Evolutionary conservation across 768 basidiomycete species (phyloP), one percentile per base, ranked within the genome.

Genomic region (Leccinum variicolor): DNA sequence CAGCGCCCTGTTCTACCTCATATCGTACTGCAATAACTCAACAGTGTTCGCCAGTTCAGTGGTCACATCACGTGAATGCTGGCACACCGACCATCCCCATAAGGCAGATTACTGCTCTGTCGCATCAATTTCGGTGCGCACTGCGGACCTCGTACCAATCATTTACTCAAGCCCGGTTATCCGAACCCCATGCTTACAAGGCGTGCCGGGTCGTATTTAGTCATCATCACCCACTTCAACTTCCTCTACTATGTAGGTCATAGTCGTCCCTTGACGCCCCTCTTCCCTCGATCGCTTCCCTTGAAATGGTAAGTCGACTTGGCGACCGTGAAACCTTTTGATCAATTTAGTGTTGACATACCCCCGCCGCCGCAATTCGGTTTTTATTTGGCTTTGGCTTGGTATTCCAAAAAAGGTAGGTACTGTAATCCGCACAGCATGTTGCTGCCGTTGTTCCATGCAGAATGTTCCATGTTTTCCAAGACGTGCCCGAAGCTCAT

Each of bases 401-500:
- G 3, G 15, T 19, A n/a, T 54, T 25, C 68, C 64, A 23, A 55
- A 61, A 52, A 46, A 3, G 56, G 68, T 52, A 62, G 21, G 62
- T 61, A 34, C 14, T 60, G 53, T 57, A 64, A 60, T 67, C 51
- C 19, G 50, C 64, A 60, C 63, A 60, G 64, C 61, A 41, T 41
- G 33, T 57, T 9, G 15, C 36, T 43, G 46, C 33, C 31, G 55
- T 69, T 70, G 55, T 69, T 70, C 68, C 52, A 65, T 17, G 53
- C 55, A 68, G 67, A 68, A 68, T 56, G 45, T 68, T 70, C 67
- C 58, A 60, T 53, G 41, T 48, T 55, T 48, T 53, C 52, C 39
- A 56, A 29, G 14, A 19, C 28, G 17, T 28, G 23, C 49, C 53
- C 9, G 36, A 54, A 54, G 62, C 14, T 43, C 52, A 66, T 60